Base-by-base conservation (phyloP, 805 yeast genomes). In the Saccharomycopsis synnaedendra region DNA sequence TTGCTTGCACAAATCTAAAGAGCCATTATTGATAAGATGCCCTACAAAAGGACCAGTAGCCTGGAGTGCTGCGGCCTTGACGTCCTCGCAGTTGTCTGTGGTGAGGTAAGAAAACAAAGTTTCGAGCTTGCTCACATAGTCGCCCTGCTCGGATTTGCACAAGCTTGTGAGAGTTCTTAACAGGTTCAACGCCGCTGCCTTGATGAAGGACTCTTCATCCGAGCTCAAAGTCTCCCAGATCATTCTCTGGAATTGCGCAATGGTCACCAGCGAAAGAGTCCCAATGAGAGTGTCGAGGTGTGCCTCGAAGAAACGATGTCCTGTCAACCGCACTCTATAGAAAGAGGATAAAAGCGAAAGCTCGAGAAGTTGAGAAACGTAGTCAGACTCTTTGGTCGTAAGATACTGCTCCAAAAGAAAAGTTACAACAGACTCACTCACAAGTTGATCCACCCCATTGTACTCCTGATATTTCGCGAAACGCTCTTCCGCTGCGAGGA, bases 371-470 rank as follows among this genome's bases (percentile, higher is more conserved):
- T 59, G 62, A 4, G 43, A 46, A 2, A 65, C 19, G 19, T 19
- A 19, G 19, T 19, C 19, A 19, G 19, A 19, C 19, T 19, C 45
- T 30, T 54, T 53, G 30, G 43, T 37, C 8, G 27, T 6, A 19
- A 27, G n/a, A 8, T 41, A 48, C 28, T 39, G 42, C 5, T 54
- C 39, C 3, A 70, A 52, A 8, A 76, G 53, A 3, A 72, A 43
- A 2, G 49, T 42, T 5, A 60, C 53, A 6, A 68, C 51, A 2
- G 57, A 57, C 10, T 68, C 62, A 30, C 75, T 45, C 11, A 75
- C 67, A 19, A 78, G 57, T 51, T 76, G 79, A 46, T 68, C 70
- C 6, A 74, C 64, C 3, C 84, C 84, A 57, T 75, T 69, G 11
- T 71, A 55, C 28, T 57, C 55, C 4, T 53, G 54, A 2, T 33